Percentiles rank a stretch among this genome's conserved stretches.
Evolutionary conservation across 345 rosid genomes (phyloP).

Genomic region (Punica granatum): DNA sequence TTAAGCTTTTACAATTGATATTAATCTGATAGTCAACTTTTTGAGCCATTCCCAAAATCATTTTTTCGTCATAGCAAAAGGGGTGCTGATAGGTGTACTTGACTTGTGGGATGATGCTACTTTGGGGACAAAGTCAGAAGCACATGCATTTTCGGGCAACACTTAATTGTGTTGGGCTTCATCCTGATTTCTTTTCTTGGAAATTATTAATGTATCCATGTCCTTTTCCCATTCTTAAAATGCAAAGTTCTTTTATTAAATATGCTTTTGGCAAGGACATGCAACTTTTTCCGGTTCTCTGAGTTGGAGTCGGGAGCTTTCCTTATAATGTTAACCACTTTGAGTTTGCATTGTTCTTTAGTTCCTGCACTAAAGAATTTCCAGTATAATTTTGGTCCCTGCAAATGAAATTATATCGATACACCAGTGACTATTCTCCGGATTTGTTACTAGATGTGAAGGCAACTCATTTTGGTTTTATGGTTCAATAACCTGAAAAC

Average conservation of each 20-base stretch:
- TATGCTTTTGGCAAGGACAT: too few relatives aligned
- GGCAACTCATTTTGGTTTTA: neutral
- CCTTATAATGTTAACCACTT: neutral
- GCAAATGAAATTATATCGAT: neutral
- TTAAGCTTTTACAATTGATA: neutral
- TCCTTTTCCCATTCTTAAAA: too few relatives aligned
- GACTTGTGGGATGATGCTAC: neutral
- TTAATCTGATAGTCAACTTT: neutral
- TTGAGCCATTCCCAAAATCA: neutral
- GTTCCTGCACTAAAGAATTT: neutral
- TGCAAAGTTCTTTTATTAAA: too few relatives aligned
- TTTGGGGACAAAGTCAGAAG: neutral
- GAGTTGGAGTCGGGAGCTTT: too few relatives aligned
- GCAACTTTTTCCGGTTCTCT: neutral
- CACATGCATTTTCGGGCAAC: neutral
- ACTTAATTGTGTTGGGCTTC: neutral
- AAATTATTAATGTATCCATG: neutral
- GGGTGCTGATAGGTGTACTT: neutral
- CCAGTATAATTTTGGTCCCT: neutral
- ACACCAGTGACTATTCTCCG: neutral
- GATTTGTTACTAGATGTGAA: neutral
- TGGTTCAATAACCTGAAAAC: too few relatives aligned
- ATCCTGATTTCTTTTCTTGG: neutral
- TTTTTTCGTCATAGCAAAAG: neutral
- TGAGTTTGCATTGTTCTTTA: neutral